Evolutionary conservation across 306 rosid genomes (phyloP), one percentile per base, ranked within the genome.

Genomic region (Dicorynia guianensis): DNA sequence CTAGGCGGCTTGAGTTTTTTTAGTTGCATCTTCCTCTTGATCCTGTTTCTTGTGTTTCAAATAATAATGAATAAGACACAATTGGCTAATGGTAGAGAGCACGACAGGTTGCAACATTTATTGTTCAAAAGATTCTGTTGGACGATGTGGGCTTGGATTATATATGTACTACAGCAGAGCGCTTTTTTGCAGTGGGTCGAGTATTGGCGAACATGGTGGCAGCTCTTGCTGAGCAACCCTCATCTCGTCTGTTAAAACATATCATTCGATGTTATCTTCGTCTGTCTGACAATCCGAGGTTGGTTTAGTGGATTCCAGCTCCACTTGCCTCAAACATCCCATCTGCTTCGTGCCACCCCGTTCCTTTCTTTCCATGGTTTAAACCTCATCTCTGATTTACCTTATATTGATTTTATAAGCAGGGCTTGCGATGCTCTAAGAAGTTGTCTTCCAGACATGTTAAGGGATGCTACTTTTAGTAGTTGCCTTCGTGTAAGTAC

Each of bases 361-460:
- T 62, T 60, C 6, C 11, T 11, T 65, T 38, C 69, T 13, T 64
- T 33, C 14, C 44, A 39, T 43, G 44, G 52, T 39, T 56, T 36
- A 11, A 15, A 8, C 35, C 11, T 8, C 47, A 35, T 76, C 43
- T 59, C 8, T 9, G 4, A 49, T 64, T 25, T 15, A 53, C 48
- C 61, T 65, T 78, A 69, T 74, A 4, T 76, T 74, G 71, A 39
- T 76, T 34, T 35, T 70, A 42, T 3, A 30, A 84, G 69, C 83
- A 94, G 98, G 87, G 98, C 97, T 35, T 91, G 98, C 65, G 97
- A 94, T 73, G 98, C 98, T 43, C 75, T 94, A 64, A 84, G 98
- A 74, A 91, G 91, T 82, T 94, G 98, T 82, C 93, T 94, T 74
- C 98, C 97, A 0, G 97, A 94, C 63, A 87, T 88, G 91, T 67